Base-by-base conservation (phyloP, 2,329 filamentous ascomycete genomes). In the Penicillium capsulatum region DNA sequence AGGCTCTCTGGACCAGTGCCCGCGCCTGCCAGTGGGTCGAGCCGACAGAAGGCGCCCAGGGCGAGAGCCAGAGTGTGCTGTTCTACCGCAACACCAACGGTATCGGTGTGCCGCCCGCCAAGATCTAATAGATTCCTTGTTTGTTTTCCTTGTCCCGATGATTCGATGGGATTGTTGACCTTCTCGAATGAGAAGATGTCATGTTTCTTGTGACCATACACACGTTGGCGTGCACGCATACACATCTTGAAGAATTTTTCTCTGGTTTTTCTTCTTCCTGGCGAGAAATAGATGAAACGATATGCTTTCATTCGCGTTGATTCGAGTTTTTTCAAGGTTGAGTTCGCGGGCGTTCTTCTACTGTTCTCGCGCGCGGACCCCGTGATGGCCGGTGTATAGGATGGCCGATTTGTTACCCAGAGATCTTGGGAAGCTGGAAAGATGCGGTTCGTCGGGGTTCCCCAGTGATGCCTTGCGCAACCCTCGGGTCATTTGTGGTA, bases 1-100 rank as follows among this genome's bases (percentile, higher is more conserved):
- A 77, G 65, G 81, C 86, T 55, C 70, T 98, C 64, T 98, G 81
- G 79, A 84, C 71, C 53, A 86, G 79, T 57, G 81, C 86, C 30
- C 81, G 92, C 47, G 81, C 77, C 80, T 98, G 92, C 79, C 89
- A 97, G 68, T 98, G 89, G 87, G 90, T 98, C 48, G 92, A 98
- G 81, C 88, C 90, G 40, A 89, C 81, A 60, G 84, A 81, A 57
- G 87, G 80, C 38, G 86, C 89, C 35, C 69, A 81, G 61, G 91
- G 88, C 22, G 83, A 90, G 57, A 83, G 81, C 64, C 84, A 88
- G 73, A 82, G 84, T 47, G 83, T 98, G 19, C 69, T 94, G 39
- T 96, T 98, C 79, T 98, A 86, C 84, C 82, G 91, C 62, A 98
- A 98, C 77, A 77, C 77, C 57, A 98, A 97, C 70, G 86, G 87